A percentile compares a stretch with the other conserved stretches of the same genome.
Conservation (phyloP, 495 filamentous ascomycete species). For the Lophium mytilinum region DNA sequence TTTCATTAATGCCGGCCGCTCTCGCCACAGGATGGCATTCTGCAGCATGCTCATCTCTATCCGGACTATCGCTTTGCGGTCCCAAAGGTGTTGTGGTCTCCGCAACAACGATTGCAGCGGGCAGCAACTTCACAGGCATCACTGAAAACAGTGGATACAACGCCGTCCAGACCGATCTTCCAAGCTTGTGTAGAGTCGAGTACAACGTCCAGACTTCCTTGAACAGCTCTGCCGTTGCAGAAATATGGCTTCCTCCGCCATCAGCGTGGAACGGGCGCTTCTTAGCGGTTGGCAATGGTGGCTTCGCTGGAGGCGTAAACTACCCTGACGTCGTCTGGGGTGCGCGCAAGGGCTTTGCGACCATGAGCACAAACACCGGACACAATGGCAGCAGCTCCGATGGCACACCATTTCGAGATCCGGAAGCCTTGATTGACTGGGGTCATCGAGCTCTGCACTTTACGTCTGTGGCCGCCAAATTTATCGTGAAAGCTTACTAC, state of each 20-base stretch:
- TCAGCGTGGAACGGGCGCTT: slow-evolving; percentile 44
- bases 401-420: slow-evolving; percentile 41
- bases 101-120: too few relatives aligned
- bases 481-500: slow-evolving; percentile 39
- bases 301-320: slow-evolving; percentile 46
- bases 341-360: slow-evolving; percentile 42
- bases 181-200: too few relatives aligned
- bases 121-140: too few relatives aligned
- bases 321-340: slow-evolving; percentile 46
- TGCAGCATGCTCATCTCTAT: too few relatives aligned
- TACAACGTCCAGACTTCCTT: too few relatives aligned
- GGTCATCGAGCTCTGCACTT: slow-evolving; percentile 46
- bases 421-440: slow-evolving; percentile 32
- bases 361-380: slow-evolving; percentile 49
- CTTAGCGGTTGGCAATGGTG: slow-evolving; percentile 44
- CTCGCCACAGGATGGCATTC: too few relatives aligned
- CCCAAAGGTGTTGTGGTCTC: too few relatives aligned
- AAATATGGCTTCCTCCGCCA: slow-evolving; percentile 29
- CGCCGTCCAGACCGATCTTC: too few relatives aligned
- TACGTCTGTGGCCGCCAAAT: slow-evolving; percentile 36
- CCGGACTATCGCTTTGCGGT: too few relatives aligned
- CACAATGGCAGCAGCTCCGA: slow-evolving; percentile 39
- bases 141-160: too few relatives aligned
- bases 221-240: too few relatives aligned
- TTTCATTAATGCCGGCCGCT: too few relatives aligned